Base-by-base conservation (phyloP, 148 eudicot species). In the Arctostaphylos glauca region DNA sequence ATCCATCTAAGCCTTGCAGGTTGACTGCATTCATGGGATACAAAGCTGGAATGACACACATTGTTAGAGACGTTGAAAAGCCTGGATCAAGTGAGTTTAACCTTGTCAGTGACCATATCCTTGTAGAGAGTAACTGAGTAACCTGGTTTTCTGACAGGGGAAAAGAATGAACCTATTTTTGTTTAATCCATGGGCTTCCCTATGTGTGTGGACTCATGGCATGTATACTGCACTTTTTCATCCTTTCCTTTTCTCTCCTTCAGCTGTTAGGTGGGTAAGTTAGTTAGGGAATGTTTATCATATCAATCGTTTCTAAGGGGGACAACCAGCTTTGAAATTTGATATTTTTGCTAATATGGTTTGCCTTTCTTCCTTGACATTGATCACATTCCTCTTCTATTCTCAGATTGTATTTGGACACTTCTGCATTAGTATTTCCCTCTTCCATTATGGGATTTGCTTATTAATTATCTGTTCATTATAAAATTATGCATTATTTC, bases 31-130 rank as follows among this genome's bases (percentile, higher is more conserved):
- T 88, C 82, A 77, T 88, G 46, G 90, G 90, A 0, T 88, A 88
- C 85, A 88, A 88, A 80, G 88, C 90, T 84, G 90, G 90, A 50
- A 88, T 88, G 90, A 88, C 90, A 0, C 90, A 88, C 31, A 84
- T 88, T 84, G 90, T 88, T 73, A 81, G 90, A 84, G 90, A 88
- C 64, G 90, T 88, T 70, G 90, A 86, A 82, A 88, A 88, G 77
- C 90, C 90, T 1, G 90, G 90, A 60, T 88, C 90, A 79, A 88
- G 90, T 88, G 43, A 73, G 80, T 84, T 56, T 49, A 23, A 2
- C 74, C 13, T n/a, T 47, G 19, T 3, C 44, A 31, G 9, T 16
- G 81, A 62, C 46, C 12, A 59, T 66, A 46, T 77, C 53, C 44
- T n/a, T 21, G 5, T 21, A 2, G 8, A 31, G 38, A 31, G 38